phyloP scores from a whole-genome alignment of 1,139 yeast genomes.

The Nadsonia commutata region DNA sequence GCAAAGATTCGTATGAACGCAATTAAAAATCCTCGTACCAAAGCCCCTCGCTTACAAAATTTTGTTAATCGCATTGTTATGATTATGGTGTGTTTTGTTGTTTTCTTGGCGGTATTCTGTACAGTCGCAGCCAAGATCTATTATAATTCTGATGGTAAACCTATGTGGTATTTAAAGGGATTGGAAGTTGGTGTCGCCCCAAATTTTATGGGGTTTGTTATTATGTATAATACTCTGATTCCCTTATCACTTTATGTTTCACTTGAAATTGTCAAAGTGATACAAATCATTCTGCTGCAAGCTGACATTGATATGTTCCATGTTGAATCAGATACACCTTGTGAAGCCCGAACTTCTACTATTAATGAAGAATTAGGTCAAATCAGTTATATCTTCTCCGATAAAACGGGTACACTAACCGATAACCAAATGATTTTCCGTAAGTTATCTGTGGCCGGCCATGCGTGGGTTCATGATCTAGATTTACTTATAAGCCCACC shows the following conservation, averaged over 20 bases:
- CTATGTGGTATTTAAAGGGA: conserved; percentile 57
- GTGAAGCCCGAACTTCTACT: conserved; percentile 90
- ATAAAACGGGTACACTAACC: conserved; percentile 93
- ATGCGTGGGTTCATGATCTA: conserved; percentile 76
- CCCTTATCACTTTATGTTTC: conserved; percentile 92
- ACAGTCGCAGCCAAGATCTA: conserved; percentile 61
- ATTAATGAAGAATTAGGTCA: conserved; percentile 95
- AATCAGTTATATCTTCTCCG: conserved; percentile 86
- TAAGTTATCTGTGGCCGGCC: conserved; percentile 44
- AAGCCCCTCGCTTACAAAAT: conserved; percentile 81
- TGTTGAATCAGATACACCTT: conserved; percentile 69
- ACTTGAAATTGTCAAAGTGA: conserved; percentile 84
- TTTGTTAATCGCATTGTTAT: conserved; percentile 71
- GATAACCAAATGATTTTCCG: conserved; percentile 25
- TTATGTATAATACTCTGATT: conserved; percentile 92
- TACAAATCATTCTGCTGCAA: conserved; percentile 69
- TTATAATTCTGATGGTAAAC: conserved; percentile 28
- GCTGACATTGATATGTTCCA: conserved; percentile 94
- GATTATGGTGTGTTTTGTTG: conserved; percentile 76
- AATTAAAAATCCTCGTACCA: conserved; percentile 71
- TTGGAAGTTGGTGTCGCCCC: conserved; percentile 81
- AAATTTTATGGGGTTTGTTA: conserved; percentile 85
- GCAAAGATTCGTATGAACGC: conserved; percentile 94
- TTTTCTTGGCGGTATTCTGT: conserved; percentile 61
- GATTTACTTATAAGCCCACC: conserved; percentile 21